A percentile compares a stretch with the other conserved stretches of the same genome.
Conservation (phyloP, 495 filamentous ascomycete genomes). For the Penicillium riverlandense region DNA sequence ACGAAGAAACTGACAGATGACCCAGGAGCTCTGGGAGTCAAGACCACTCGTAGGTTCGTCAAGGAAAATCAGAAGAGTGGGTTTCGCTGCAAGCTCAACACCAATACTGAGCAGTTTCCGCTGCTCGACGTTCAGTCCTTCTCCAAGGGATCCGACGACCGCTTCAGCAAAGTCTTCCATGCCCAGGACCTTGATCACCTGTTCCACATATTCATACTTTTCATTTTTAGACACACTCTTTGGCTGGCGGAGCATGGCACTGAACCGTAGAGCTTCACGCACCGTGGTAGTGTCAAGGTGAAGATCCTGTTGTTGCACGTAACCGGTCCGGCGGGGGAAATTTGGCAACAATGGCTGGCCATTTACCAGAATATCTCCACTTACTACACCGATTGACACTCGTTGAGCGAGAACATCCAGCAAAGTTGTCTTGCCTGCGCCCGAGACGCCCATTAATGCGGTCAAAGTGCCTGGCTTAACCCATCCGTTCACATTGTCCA, state of each 20-base stretch:
- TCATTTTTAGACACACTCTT: constrained; percentile 27
- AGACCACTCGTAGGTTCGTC: constrained; percentile 88
- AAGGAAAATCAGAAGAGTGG: constrained; percentile 75
- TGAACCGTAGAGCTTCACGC: constrained; percentile 74
- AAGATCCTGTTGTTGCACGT: constrained; percentile 89
- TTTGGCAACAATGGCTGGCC: constrained; percentile 50
- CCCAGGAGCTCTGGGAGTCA: constrained; percentile 81
- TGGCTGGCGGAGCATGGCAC: constrained; percentile 77
- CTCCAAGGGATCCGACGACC: constrained; percentile 32
- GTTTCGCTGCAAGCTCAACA: constrained; percentile 83
- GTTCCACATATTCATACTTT: constrained; percentile 41
- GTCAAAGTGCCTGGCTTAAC: constrained; percentile 60
- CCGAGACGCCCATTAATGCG: constrained; percentile 52
- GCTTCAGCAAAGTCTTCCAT: constrained; percentile 38
- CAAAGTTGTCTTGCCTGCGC: constrained; percentile 60
- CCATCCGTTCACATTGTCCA: constrained; percentile 56
- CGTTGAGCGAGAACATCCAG: constrained; percentile 52
- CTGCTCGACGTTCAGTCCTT: constrained; percentile 82
- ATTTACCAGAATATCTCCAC: constrained; percentile 45
- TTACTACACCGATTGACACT: constrained; percentile 40
- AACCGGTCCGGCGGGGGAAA: constrained; percentile 88
- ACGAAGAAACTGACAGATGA: constrained; percentile 68
- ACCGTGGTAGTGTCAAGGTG: constrained; percentile 83
- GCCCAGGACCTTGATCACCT: constrained; percentile 40
- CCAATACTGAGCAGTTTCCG: constrained; percentile 83